These are phyloP conservation scores for Metschnikowia vanudenii DNA, from an alignment of 805 yeast species.

Conservation along the genomic window DNA sequence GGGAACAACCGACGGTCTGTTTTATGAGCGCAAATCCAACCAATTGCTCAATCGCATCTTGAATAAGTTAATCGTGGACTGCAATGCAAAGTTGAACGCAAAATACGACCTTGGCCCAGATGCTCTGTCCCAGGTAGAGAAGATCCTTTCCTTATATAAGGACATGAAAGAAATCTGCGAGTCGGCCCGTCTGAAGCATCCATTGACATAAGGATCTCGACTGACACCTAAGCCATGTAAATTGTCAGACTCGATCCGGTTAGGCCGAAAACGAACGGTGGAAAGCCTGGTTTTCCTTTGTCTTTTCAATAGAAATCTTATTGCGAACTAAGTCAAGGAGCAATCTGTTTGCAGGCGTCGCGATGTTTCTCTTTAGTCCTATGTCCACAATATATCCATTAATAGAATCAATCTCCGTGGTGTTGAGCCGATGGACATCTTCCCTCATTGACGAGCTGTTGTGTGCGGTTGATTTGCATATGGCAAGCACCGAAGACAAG, in stretches of 20 bases:
- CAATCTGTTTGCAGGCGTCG: constrained; percentile 46
- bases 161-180: constrained; percentile 28
- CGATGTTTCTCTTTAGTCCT: constrained; percentile 46
- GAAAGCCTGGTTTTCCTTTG: constrained; percentile 23
- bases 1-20: constrained; percentile 50
- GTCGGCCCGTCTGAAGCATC: constrained; percentile 4
- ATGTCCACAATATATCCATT: constrained; percentile 72
- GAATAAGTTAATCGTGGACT: constrained; percentile 25
- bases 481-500: constrained; percentile 33
- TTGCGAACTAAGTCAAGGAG: constrained; percentile 47
- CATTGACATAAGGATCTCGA: background rate
- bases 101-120: constrained; percentile 14
- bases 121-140: constrained; percentile 9
- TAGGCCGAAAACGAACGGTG: constrained; percentile 2
- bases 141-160: constrained; percentile 26
- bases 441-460: constrained; percentile 73
- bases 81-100: constrained; percentile 22
- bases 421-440: constrained; percentile 54
- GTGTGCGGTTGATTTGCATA: constrained; percentile 41
- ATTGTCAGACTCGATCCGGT: no score
- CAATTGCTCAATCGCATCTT: constrained; percentile 34
- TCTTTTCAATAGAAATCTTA: constrained; percentile 31
- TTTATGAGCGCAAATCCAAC: constrained; percentile 32
- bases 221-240: no score
- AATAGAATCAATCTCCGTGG: constrained; percentile 77